Percentiles rank a stretch among this genome's conserved stretches.
Evolutionary conservation across 202 grass and related monocot species (phyloP).

Genomic region (Brachypodium distachyon): DNA sequence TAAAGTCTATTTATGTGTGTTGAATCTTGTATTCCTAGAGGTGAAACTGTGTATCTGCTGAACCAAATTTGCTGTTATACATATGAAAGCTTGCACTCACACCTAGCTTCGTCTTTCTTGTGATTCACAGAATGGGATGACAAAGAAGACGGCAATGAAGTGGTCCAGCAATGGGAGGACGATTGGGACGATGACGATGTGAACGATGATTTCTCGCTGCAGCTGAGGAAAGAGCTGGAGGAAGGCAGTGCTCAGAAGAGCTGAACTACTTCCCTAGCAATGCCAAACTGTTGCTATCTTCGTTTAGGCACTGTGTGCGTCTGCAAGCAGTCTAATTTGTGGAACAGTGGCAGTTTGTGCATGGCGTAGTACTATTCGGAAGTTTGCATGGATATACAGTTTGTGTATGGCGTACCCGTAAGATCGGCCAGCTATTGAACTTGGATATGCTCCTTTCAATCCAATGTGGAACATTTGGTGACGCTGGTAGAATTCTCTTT

Average conservation of each 20-base stretch:
- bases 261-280: conserved; percentile 13
- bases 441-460: not conserved
- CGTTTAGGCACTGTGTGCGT: not conserved
- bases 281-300: not conserved
- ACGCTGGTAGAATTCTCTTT: not conserved
- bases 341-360: not conserved
- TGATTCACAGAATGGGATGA: conserved; percentile 57
- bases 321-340: not conserved
- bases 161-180: conserved; percentile 63
- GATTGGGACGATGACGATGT: conserved; percentile 67
- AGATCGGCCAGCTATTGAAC: not conserved
- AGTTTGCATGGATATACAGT: too few relatives aligned
- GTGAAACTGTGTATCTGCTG: not conserved
- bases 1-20: not conserved
- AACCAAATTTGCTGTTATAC: not conserved
- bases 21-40: not conserved
- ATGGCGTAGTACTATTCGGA: too few relatives aligned
- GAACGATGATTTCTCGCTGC: conserved; percentile 62
- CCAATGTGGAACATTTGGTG: not conserved
- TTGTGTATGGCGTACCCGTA: too few relatives aligned
- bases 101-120: not conserved
- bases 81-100: not conserved
- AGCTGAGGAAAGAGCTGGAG: conserved; percentile 69
- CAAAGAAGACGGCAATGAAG: conserved; percentile 58
- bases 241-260: conserved; percentile 39